Evolutionary conservation across 192 early-diverging fungal genomes (phyloP).

Genomic region (Spizellomyces sp.): DNA sequence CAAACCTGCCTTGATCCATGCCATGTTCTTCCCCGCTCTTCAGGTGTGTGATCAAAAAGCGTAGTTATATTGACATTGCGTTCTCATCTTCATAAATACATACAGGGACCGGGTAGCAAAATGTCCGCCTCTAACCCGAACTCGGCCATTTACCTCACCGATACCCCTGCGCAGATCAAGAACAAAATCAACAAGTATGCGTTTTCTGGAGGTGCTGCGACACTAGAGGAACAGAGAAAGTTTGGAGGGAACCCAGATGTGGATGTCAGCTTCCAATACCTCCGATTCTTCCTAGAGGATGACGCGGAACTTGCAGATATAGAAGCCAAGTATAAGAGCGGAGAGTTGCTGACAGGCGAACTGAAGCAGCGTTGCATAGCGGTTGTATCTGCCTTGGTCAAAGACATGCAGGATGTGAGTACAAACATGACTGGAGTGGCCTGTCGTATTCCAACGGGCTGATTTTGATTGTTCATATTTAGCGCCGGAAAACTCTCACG

Average conservation of each 20-base stretch:
- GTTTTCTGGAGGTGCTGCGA: slow-evolving; percentile 90
- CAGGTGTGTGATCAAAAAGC: slow-evolving; percentile 32
- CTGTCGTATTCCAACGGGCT: no score
- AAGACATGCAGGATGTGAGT: slow-evolving; percentile 71
- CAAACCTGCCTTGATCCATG: slow-evolving; percentile 92
- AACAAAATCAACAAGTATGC: slow-evolving; percentile 97
- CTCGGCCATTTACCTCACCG: slow-evolving; percentile 91
- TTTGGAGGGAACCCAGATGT: slow-evolving; percentile 91
- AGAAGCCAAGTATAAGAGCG: slow-evolving; percentile 73
- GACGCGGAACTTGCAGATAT: slow-evolving; percentile 82
- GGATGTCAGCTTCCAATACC: slow-evolving; percentile 94
- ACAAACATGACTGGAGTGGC: neutral
- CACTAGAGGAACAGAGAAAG: slow-evolving; percentile 78
- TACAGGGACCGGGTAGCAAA: slow-evolving; percentile 83
- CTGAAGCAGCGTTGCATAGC: slow-evolving; percentile 90
- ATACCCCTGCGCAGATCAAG: slow-evolving; percentile 91
- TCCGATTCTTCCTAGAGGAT: slow-evolving; percentile 93
- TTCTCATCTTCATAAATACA: neutral
- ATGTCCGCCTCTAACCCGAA: slow-evolving; percentile 90
- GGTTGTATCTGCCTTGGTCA: slow-evolving; percentile 76
- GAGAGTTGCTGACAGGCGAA: slow-evolving; percentile 84
- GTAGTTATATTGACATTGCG: neutral
- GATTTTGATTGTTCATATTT: neutral
- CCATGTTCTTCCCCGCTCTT: slow-evolving; percentile 94
- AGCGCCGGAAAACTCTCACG: slow-evolving; percentile 25